Conservation (phyloP, 2,329 filamentous ascomycete species). For the Colletotrichum aenigma region DNA sequence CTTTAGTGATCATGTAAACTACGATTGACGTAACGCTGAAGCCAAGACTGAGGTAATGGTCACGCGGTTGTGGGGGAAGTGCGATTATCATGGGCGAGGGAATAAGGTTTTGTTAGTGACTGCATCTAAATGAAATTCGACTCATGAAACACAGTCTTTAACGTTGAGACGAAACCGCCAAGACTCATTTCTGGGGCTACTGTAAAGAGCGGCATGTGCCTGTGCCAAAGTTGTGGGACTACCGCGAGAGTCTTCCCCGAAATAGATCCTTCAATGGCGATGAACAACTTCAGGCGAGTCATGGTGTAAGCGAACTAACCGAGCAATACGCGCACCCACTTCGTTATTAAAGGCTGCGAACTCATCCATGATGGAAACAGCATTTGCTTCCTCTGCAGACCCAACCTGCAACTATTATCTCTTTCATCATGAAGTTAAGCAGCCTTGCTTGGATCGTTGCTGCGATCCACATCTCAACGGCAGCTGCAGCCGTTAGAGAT, state of each 20-base stretch:
- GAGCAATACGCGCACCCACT: fast-evolving
- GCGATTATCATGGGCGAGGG: neutral
- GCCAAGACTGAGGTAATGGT: neutral
- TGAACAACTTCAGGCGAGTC: neutral
- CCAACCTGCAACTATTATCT: too few relatives aligned
- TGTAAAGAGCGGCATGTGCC: neutral
- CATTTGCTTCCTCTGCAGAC: neutral
- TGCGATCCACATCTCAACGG: neutral
- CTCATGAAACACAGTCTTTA: neutral
- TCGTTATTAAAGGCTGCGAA: neutral
- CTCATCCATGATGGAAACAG: fast-evolving
- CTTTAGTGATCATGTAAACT: neutral
- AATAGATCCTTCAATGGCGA: neutral
- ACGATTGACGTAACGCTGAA: neutral
- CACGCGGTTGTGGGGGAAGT: neutral
- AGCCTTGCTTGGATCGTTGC: neutral
- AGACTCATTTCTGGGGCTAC: neutral
- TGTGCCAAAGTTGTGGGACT: neutral
- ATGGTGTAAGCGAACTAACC: neutral
- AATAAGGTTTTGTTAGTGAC: neutral
- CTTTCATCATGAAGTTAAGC: neutral
- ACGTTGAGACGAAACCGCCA: neutral
- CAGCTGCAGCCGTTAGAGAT: neutral
- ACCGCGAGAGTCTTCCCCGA: neutral
- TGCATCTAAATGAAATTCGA: neutral